A percentile compares a stretch with the other conserved stretches of the same genome.
phyloP scores from a whole-genome alignment of 495 filamentous ascomycete species.

The Cercophora newfieldiana region DNA sequence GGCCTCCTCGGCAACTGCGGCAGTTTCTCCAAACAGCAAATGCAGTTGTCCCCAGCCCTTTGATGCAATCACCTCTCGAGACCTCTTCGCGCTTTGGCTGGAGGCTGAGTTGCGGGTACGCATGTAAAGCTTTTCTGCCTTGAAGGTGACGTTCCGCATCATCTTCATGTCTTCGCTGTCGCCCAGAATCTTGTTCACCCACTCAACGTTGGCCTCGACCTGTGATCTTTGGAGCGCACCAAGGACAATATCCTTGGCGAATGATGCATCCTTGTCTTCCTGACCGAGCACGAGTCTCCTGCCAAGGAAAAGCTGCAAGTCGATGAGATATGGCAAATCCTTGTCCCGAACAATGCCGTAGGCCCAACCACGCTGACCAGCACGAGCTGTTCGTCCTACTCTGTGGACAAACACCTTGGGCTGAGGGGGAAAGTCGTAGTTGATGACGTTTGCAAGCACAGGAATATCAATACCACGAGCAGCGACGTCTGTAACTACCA shows the following conservation, averaged over 20 bases:
- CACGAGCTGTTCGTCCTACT: conserved; percentile 92
- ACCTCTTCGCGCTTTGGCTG: conserved; percentile 78
- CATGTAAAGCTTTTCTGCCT: conserved; percentile 90
- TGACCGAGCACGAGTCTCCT: conserved; percentile 72
- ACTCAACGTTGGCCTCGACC: conserved; percentile 73
- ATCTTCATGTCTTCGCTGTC: conserved; percentile 71
- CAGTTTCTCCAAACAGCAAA: conserved; percentile 70
- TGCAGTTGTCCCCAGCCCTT: conserved; percentile 70
- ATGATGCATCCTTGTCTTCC: conserved; percentile 59
- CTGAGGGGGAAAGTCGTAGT: conserved; percentile 96
- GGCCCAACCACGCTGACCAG: conserved; percentile 88
- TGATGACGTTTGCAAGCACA: conserved; percentile 93
- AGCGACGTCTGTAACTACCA: conserved; percentile 97
- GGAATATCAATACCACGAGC: conserved; percentile 98
- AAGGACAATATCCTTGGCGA: conserved; percentile 75
- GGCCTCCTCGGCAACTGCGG: conserved; percentile 62
- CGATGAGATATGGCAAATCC: conserved; percentile 87
- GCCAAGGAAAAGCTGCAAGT: conserved; percentile 92
- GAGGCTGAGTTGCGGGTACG: conserved; percentile 88
- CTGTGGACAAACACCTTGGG: conserved; percentile 96
- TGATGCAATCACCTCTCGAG: conserved; percentile 68
- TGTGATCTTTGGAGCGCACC: conserved; percentile 69
- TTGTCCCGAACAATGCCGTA: conserved; percentile 85
- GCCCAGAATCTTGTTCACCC: conserved; percentile 70
- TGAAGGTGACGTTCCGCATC: conserved; percentile 71